Conservation (phyloP, 2,329 filamentous ascomycete genomes). For the Hymenotorrendiella dingleyae region DNA sequence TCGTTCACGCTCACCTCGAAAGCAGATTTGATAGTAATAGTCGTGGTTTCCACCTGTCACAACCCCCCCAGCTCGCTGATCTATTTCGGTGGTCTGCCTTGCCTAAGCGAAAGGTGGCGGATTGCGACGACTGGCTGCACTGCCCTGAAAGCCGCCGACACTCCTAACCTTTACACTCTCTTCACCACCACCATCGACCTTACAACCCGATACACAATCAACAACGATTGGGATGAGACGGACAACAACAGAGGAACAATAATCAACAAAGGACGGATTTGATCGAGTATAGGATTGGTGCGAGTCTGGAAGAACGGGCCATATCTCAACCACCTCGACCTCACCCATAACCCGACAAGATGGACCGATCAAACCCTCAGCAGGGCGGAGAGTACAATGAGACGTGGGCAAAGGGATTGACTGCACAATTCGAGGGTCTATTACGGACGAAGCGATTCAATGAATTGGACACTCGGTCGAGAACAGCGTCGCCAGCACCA, state of each 20-base stretch:
- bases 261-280: not conserved
- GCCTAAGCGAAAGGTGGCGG: slow-evolving; percentile 13
- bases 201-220: slow-evolving; percentile 3
- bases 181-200: not conserved
- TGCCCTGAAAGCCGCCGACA: slow-evolving; percentile 3
- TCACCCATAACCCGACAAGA: slow-evolving; percentile 22
- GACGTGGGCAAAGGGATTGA: slow-evolving; percentile 71
- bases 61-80: not conserved
- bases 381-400: slow-evolving; percentile 46
- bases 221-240: too few species aligned
- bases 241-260: not conserved
- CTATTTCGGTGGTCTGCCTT: slow-evolving; percentile 11
- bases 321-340: slow-evolving; percentile 18
- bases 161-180: slow-evolving; percentile 4
- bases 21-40: too few species aligned
- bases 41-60: too few species aligned
- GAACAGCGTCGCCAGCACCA: slow-evolving; percentile 51
- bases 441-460: slow-evolving; percentile 83
- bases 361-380: slow-evolving; percentile 24
- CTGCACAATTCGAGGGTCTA: slow-evolving; percentile 78
- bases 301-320: slow-evolving; percentile 9
- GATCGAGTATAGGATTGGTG: slow-evolving; percentile 9
- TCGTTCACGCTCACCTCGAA: too few species aligned
- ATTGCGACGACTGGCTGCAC: slow-evolving; percentile 16
- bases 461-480: slow-evolving; percentile 63